These are phyloP conservation scores for Pseudopithomyces maydicus DNA, from an alignment of 2,329 filamentous ascomycete genomes.

Conservation along the genomic window DNA sequence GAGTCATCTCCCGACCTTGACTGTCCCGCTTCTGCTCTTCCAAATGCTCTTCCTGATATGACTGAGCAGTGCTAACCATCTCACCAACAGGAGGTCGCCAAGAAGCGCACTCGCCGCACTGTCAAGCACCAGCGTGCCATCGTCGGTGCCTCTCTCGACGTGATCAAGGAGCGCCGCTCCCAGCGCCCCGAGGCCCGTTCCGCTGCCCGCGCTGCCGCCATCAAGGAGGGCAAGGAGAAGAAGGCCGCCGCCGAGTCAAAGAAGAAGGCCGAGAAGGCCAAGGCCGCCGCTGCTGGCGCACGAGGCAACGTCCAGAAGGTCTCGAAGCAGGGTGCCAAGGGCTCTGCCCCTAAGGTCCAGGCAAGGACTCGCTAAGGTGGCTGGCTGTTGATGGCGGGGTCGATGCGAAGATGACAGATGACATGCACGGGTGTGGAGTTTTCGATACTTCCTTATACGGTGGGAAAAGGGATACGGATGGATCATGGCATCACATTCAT, in stretches of 20 bases:
- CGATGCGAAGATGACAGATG: slow-evolving; percentile 14
- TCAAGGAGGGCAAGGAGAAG: slow-evolving; percentile 99
- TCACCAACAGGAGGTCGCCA: slow-evolving; percentile 86
- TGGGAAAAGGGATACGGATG: slow-evolving; percentile 37
- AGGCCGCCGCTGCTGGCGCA: slow-evolving; percentile 74
- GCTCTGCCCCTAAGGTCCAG: slow-evolving; percentile 81
- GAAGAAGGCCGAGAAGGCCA: slow-evolving; percentile 99
- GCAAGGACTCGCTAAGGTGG: slow-evolving; percentile 79
- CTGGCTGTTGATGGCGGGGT: slow-evolving; percentile 21
- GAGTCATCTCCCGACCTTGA: background rate
- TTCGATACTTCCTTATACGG: slow-evolving; percentile 25
- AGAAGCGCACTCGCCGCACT: slow-evolving; percentile 98
- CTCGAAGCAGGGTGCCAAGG: slow-evolving; percentile 98
- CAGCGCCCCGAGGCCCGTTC: slow-evolving; percentile 94
- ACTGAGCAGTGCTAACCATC: slow-evolving; percentile 25
- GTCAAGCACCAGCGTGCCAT: slow-evolving; percentile 99
- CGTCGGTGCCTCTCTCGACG: slow-evolving; percentile 98
- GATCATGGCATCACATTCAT: slow-evolving; percentile 30
- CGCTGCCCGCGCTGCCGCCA: slow-evolving; percentile 85
- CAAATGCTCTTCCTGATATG: background rate
- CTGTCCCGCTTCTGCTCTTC: background rate
- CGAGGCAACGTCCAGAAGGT: slow-evolving; percentile 79
- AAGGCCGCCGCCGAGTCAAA: slow-evolving; percentile 82
- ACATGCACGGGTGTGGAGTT: slow-evolving; percentile 7
- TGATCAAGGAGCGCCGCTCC: slow-evolving; percentile 98